Evolutionary conservation across 2,329 filamentous ascomycete genomes (phyloP).

Genomic region (Penicillium thymicola): DNA sequence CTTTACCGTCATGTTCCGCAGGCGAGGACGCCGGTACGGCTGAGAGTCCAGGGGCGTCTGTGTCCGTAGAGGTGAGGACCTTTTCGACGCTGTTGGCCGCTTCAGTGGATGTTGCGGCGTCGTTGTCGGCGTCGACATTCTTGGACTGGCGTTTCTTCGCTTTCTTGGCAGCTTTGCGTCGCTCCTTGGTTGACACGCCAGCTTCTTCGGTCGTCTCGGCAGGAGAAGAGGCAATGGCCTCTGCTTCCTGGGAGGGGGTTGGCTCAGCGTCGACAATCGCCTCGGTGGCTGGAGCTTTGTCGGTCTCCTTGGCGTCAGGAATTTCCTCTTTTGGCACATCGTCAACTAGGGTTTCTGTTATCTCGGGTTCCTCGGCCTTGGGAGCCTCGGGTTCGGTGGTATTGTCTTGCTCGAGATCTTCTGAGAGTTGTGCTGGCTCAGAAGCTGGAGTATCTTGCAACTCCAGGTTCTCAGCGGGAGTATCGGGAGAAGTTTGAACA

Average conservation of each 20-base stretch:
- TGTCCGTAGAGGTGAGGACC: slow-evolving; percentile 13
- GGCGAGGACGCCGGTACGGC: slow-evolving; percentile 30
- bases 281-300: slow-evolving; percentile 1
- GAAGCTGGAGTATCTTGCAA: not conserved
- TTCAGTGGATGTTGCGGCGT: slow-evolving; percentile 4
- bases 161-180: slow-evolving; percentile 51
- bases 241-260: not conserved
- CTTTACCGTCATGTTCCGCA: slow-evolving; percentile 46
- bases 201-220: slow-evolving; percentile 17
- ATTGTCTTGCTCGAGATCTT: not conserved
- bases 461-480: not conserved
- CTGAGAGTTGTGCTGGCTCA: not conserved
- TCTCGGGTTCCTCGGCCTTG: slow-evolving; percentile 9
- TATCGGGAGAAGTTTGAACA: slow-evolving; percentile 1
- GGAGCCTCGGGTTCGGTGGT: slow-evolving; percentile 6
- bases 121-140: slow-evolving; percentile 22
- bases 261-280: slow-evolving; percentile 2
- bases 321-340: slow-evolving; percentile 11
- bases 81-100: slow-evolving; percentile 12
- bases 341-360: slow-evolving; percentile 3
- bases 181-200: slow-evolving; percentile 36
- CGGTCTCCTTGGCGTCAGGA: slow-evolving; percentile 14
- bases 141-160: slow-evolving; percentile 40
- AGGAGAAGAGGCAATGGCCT: not conserved
- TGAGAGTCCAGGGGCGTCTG: slow-evolving; percentile 21